phyloP scores from a whole-genome alignment of 2,329 filamentous ascomycete species.

The Xylariaceae sp. region DNA sequence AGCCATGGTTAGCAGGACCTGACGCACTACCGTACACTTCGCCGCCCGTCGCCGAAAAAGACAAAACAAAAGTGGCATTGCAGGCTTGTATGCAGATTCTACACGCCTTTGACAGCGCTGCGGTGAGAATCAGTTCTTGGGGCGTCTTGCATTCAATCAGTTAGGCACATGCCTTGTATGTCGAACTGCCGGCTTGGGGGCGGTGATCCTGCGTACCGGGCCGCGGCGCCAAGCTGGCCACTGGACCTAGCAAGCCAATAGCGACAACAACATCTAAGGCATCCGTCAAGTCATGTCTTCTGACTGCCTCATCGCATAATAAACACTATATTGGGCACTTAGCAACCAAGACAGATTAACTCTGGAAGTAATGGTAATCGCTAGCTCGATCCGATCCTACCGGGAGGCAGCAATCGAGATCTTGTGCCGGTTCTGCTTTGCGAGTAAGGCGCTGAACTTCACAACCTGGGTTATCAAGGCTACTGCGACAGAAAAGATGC shows the following conservation, averaged over 20 bases:
- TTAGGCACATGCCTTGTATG: slow-evolving; percentile 18
- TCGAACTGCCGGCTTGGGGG: slow-evolving; percentile 27
- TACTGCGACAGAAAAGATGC: no score
- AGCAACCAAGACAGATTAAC: slow-evolving; percentile 1
- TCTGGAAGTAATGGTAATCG: slow-evolving; percentile 9
- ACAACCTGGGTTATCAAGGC: no score
- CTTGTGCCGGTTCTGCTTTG: slow-evolving; percentile 11
- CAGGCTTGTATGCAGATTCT: slow-evolving; percentile 11
- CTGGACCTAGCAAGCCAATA: slow-evolving; percentile 21
- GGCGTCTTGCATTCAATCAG: slow-evolving; percentile 12
- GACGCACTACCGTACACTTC: slow-evolving; percentile 5
- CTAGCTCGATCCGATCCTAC: slow-evolving; percentile 4
- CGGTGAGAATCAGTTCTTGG: slow-evolving; percentile 9
- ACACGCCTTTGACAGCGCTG: slow-evolving; percentile 13
- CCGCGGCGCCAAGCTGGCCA: slow-evolving; percentile 14
- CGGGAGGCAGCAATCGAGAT: slow-evolving; percentile 7
- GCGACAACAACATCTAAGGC: slow-evolving; percentile 7
- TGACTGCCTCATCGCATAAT: slow-evolving; percentile 10
- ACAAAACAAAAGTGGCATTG: slow-evolving; percentile 9
- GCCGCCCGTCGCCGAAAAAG: slow-evolving; percentile 3
- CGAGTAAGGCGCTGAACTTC: slow-evolving; percentile 4
- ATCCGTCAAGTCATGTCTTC: slow-evolving; percentile 14
- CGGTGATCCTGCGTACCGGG: slow-evolving; percentile 19
- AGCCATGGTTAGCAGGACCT: slow-evolving; percentile 4
- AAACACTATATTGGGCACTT: slow-evolving; percentile 16